A percentile compares a stretch with the other conserved stretches of the same genome.
Conservation (phyloP, 1,139 yeast genomes). For the Yarrowia galli region DNA sequence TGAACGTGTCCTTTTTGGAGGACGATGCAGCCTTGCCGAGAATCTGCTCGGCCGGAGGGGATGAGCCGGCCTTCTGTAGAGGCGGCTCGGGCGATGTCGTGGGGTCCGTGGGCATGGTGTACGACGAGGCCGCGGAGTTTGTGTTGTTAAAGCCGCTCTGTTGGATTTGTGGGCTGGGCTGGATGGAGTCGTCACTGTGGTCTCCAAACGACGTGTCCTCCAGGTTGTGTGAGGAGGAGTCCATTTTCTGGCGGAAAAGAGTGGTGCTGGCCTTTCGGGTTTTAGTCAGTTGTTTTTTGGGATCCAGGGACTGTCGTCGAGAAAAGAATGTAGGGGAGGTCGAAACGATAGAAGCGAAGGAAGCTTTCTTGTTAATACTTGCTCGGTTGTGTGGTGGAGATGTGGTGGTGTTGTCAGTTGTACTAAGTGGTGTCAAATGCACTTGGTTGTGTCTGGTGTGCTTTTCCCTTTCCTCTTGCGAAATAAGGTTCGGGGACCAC, state of each 20-base stretch:
- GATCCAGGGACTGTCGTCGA: background rate
- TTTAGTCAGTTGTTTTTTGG: background rate
- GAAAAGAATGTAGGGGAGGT: background rate
- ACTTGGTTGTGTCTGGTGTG: background rate
- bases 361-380: background rate
- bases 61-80: constrained; percentile 21
- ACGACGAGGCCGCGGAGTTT: constrained; percentile 10
- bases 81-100: constrained; percentile 21
- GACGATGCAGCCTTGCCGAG: constrained; percentile 24
- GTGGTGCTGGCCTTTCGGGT: background rate
- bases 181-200: constrained; percentile 22
- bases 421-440: constrained; percentile 1
- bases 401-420: background rate
- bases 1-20: constrained; percentile 22
- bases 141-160: constrained; percentile 21
- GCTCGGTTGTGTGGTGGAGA: background rate
- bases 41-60: constrained; percentile 32
- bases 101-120: constrained; percentile 27
- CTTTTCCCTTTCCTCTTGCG: constrained; percentile 33
- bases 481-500: constrained; percentile 10
- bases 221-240: background rate
- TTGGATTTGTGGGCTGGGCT: constrained; percentile 29
- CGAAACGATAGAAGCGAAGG: too few species aligned
- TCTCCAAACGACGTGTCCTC: constrained; percentile 7
- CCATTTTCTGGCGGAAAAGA: background rate